Evolutionary conservation across 352 stramenopile genomes (phyloP).

Genomic region (Phytophthora citrophthora): DNA sequence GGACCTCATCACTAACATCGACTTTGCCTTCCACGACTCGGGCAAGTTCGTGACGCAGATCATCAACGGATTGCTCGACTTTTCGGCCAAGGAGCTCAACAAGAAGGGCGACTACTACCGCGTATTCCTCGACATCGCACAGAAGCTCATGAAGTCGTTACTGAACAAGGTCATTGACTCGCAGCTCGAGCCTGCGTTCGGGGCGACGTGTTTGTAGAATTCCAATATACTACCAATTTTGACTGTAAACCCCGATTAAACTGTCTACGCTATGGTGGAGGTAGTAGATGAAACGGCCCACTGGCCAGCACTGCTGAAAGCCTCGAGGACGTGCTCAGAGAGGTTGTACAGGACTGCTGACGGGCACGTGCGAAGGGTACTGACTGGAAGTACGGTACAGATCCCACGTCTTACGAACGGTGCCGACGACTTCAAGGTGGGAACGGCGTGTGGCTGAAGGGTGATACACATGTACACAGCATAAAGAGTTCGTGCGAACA

Average conservation of each 20-base stretch:
- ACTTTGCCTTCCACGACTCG: slow-evolving; percentile 52
- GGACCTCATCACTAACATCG: slow-evolving; percentile 50
- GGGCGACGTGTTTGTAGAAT: slow-evolving; percentile 48
- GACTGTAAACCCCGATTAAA: neutral
- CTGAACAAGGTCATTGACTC: slow-evolving; percentile 58
- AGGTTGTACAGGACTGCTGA: no score
- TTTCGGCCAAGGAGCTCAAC: slow-evolving; percentile 57
- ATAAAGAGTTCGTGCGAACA: no score
- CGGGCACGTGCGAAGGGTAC: no score
- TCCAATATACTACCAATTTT: slow-evolving; percentile 10
- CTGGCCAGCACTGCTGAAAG: no score
- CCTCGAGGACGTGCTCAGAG: no score
- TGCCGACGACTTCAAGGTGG: no score
- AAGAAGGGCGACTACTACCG: slow-evolving; percentile 67
- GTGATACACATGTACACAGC: no score
- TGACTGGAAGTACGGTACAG: no score
- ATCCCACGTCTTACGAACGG: no score
- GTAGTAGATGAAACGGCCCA: no score
- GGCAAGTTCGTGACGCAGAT: slow-evolving; percentile 47
- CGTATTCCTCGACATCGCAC: slow-evolving; percentile 39
- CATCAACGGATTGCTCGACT: slow-evolving; percentile 54
- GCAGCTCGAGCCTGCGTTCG: slow-evolving; percentile 55
- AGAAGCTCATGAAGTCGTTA: slow-evolving; percentile 52
- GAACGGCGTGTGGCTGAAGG: no score
- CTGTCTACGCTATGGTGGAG: no score